Base-by-base conservation (phyloP, 345 rosid genomes). In the Eucalyptus curtisii region DNA sequence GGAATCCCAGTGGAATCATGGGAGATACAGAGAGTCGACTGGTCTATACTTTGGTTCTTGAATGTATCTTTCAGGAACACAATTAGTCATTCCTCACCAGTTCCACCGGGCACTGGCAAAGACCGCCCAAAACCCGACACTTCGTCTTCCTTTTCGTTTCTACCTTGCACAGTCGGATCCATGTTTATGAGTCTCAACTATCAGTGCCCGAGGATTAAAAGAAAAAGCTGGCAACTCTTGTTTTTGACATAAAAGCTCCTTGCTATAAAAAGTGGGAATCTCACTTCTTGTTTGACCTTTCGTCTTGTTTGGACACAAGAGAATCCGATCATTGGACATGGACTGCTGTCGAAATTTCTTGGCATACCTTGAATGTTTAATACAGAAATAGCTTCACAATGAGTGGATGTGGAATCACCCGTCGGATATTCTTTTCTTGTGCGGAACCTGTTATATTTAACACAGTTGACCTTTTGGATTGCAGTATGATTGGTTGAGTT, bases 21-120 rank as follows among this genome's bases (percentile, higher is more conserved):
- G 8, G 82, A 88, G 47, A 87, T 33, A 52, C 49, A 47, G 42
- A 40, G 90, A n/a, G 49, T 85, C 57, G 13, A 85, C 6, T 44
- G 89, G 89, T 87, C 89, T 90, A 47, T 90, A 61, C 49, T 85
- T 49, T 15, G 4, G 48, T 85, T 87, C 90, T 68, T 85, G 87
- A 53, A 88, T 49, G 86, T 90, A 90, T 85, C 87, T 85, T 44
- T 90, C 86, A 79, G 91, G 91, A 85, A 87, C 88, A 45, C 14
- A n/a, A 49, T 25, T 27, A 49, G 27, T 90, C 89, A 37, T 88
- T 90, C 16, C 88, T 87, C 87, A 85, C 90, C 16, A 88, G 82
- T 79, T 91, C 91, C 79, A 33, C 90, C 44, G 2, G 88, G 91
- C 14, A 82, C 88, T 15, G 87, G 88, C 68, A 91, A 89, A 57